Percentiles rank a stretch among this genome's conserved stretches.
phyloP scores from a whole-genome alignment of 148 eudicot genomes.

The Cornus kousa region DNA sequence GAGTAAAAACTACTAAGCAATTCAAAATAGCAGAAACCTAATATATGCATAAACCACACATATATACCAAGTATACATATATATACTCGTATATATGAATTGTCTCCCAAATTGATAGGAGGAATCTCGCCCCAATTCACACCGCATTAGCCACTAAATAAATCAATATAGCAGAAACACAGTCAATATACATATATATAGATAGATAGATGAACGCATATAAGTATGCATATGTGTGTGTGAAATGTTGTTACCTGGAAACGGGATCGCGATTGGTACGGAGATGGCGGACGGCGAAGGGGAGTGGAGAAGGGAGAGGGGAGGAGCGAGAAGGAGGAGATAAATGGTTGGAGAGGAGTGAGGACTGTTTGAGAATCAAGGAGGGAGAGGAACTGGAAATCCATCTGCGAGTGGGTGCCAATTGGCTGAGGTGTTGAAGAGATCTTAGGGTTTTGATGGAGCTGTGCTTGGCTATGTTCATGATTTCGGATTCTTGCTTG shows the following conservation, averaged over 20 bases:
- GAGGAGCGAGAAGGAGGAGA: background rate
- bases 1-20: background rate
- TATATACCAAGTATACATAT: background rate
- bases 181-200: no score
- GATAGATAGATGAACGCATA: no score
- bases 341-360: background rate
- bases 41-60: no score
- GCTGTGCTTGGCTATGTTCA: background rate
- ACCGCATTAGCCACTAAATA: background rate
- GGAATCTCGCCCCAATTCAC: no score
- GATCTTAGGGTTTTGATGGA: background rate
- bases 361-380: background rate
- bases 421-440: background rate
- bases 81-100: no score
- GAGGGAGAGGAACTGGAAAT: background rate
- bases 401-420: background rate
- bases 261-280: background rate
- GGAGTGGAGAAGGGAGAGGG: background rate
- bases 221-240: background rate
- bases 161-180: background rate
- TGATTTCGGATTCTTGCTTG: background rate
- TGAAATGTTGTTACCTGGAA: background rate
- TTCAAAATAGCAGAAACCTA: no score
- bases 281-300: background rate
- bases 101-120: background rate